These are phyloP conservation scores for Tricholoma flavovirens DNA, from an alignment of 768 basidiomycete genomes.

Conservation along the genomic window DNA sequence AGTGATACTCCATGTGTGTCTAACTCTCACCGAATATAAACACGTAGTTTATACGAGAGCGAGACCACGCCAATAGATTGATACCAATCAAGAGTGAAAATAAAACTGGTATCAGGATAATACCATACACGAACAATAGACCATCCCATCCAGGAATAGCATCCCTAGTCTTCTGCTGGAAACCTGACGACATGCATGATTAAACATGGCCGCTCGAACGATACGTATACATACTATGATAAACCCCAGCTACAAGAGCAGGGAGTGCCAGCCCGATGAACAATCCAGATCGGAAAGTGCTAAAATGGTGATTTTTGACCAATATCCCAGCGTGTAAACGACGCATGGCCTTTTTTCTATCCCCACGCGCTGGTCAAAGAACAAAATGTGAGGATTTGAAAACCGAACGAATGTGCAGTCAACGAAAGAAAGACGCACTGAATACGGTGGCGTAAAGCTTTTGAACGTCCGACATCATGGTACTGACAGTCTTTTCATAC, in stretches of 20 bases:
- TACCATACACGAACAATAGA: conserved; percentile 73
- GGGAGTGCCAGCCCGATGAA: conserved; percentile 69
- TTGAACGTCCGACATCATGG: conserved; percentile 43
- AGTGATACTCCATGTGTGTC: too few species aligned
- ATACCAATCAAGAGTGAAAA: conserved; percentile 74
- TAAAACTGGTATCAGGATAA: conserved; percentile 66
- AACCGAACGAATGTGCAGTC: too few species aligned
- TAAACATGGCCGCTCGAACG: not conserved
- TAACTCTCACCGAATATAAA: conserved; percentile 68
- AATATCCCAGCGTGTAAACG: conserved; percentile 52
- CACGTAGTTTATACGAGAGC: conserved; percentile 81
- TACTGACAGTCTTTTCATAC: not conserved
- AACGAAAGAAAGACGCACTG: conserved; percentile 39
- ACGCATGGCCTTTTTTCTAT: conserved; percentile 70
- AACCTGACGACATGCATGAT: conserved; percentile 34
- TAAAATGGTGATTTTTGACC: conserved; percentile 59
- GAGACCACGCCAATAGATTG: conserved; percentile 78
- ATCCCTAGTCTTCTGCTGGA: conserved; percentile 43
- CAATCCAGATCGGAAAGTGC: conserved; percentile 69
- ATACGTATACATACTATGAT: conserved; percentile 40
- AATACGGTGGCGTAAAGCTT: conserved; percentile 65
- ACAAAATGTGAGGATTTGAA: too few species aligned
- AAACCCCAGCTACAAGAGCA: conserved; percentile 57
- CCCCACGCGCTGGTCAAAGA: conserved; percentile 43
- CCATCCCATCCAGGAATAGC: conserved; percentile 65